phyloP scores from a whole-genome alignment of 1,284 basidiomycete species.

The Cerrena zonata region DNA sequence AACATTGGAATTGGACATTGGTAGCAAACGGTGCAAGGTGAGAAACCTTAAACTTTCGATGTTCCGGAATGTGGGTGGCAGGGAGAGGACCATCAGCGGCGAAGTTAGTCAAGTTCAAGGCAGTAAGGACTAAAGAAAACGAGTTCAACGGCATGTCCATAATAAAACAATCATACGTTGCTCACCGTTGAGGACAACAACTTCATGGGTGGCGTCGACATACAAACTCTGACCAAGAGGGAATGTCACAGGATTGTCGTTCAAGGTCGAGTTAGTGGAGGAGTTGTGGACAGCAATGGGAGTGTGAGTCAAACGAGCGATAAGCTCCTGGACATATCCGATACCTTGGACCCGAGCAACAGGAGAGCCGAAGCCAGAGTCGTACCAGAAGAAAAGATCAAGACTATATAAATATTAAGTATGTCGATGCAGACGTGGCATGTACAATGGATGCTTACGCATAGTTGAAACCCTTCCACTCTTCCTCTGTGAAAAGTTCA shows the following conservation, averaged over 20 bases:
- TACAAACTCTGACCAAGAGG: conserved; percentile 78
- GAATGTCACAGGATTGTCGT: conserved; percentile 67
- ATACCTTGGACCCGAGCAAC: conserved; percentile 75
- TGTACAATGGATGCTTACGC: conserved; percentile 40
- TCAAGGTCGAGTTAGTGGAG: conserved; percentile 74
- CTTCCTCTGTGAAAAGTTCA: conserved; percentile 80
- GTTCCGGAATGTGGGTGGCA: conserved; percentile 60
- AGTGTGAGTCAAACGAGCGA: conserved; percentile 73
- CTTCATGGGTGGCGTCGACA: conserved; percentile 82
- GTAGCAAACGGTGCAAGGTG: conserved; percentile 75
- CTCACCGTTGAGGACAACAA: conserved; percentile 75
- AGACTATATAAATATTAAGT: conserved; percentile 19
- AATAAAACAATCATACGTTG: conserved; percentile 4
- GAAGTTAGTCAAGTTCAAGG: conserved; percentile 70
- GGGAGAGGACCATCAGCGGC: conserved; percentile 66
- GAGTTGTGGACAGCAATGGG: conserved; percentile 66
- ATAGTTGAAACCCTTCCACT: conserved; percentile 87
- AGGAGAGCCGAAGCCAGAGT: conserved; percentile 76
- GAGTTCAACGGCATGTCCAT: background rate
- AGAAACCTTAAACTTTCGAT: conserved; percentile 57
- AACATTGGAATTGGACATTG: conserved; percentile 71
- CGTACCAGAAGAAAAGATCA: conserved; percentile 46
- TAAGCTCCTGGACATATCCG: conserved; percentile 79
- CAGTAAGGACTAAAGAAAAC: conserved; percentile 50
- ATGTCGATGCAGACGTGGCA: background rate